Evolutionary conservation across 2,329 filamentous ascomycete species (phyloP).

Genomic region (Hypoxylon sp.): DNA sequence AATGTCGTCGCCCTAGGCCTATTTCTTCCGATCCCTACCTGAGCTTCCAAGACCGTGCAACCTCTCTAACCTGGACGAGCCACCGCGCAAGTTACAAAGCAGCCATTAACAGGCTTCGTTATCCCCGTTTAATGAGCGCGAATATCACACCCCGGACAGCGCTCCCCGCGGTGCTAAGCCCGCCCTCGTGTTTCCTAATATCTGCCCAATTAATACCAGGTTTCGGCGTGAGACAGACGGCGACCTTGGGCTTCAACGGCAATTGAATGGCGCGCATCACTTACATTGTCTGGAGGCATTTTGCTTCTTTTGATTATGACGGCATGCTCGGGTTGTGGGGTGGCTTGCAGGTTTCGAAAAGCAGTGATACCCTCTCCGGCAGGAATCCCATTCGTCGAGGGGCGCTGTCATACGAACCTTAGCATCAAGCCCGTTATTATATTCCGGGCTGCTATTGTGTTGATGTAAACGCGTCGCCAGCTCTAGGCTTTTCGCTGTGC

Average conservation of each 20-base stretch:
- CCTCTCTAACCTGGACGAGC: conserved; percentile 1
- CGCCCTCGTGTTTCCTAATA: conserved; percentile 1
- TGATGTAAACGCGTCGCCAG: conserved; percentile 11
- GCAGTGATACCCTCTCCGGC: conserved; percentile 27
- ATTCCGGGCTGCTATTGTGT: conserved; percentile 18
- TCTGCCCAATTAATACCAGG: conserved; percentile 11
- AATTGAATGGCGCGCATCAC: conserved; percentile 15
- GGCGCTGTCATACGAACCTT: conserved; percentile 28
- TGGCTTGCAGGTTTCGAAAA: conserved; percentile 2
- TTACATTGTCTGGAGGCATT: conserved; percentile 14
- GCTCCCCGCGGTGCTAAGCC: background rate
- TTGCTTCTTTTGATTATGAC: conserved; percentile 21
- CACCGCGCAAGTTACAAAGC: background rate
- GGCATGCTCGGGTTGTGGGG: conserved; percentile 33
- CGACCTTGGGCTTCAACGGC: background rate
- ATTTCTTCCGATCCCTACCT: conserved; percentile 12
- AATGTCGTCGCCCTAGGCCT: conserved; percentile 12
- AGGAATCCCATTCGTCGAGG: conserved; percentile 38
- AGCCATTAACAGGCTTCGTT: conserved; percentile 5
- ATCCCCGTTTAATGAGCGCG: conserved; percentile 18
- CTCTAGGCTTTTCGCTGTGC: background rate
- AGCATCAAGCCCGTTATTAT: conserved; percentile 21
- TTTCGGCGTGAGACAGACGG: conserved; percentile 1
- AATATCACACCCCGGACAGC: conserved; percentile 5
- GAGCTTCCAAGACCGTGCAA: conserved; percentile 12